Percentiles rank a stretch among this genome's conserved stretches.
Conservation (phyloP, 2,329 filamentous ascomycete genomes). For the Drechmeria coniospora region DNA sequence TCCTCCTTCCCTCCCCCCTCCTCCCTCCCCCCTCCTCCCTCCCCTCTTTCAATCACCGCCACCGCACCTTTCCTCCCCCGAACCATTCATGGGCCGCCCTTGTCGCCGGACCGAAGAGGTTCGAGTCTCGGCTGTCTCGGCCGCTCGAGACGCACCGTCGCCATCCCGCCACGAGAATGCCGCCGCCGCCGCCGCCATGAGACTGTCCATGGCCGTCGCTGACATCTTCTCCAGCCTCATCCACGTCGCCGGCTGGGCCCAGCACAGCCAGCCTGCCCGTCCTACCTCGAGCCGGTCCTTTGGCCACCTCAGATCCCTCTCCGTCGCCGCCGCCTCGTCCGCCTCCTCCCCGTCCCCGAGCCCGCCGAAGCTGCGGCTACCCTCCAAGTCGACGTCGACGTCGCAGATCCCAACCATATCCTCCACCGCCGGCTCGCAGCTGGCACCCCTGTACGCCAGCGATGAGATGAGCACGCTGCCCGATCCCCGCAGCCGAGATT, state of each 20-base stretch:
- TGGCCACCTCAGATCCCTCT: slow-evolving; percentile 37
- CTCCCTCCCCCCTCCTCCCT: too few relatives aligned
- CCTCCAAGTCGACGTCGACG: slow-evolving; percentile 20
- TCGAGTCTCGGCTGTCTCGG: too few relatives aligned
- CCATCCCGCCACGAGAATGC: slow-evolving; percentile 1
- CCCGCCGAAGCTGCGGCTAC: slow-evolving; percentile 16
- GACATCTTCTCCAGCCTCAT: slow-evolving; percentile 28
- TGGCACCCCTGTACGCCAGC: slow-evolving; percentile 28
- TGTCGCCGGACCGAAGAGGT: too few relatives aligned
- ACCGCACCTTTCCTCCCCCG: too few relatives aligned
- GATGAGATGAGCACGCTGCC: slow-evolving; percentile 56
- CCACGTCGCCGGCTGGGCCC: slow-evolving; percentile 36
- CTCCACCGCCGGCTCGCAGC: slow-evolving; percentile 18
- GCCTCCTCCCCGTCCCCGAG: slow-evolving; percentile 14
- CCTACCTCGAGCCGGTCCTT: slow-evolving; percentile 19
- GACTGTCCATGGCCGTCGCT: slow-evolving; percentile 7
- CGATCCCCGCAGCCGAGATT: slow-evolving; percentile 41
- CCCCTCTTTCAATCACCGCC: too few relatives aligned
- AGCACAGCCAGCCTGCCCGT: slow-evolving; percentile 18
- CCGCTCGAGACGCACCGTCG: too few relatives aligned
- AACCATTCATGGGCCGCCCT: too few relatives aligned
- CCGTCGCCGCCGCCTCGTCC: slow-evolving; percentile 27
- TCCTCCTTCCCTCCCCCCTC: too few relatives aligned
- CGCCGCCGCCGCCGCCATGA: background rate
- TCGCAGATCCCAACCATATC: slow-evolving; percentile 24